A percentile compares a stretch with the other conserved stretches of the same genome.
These are phyloP conservation scores for Nothophoma quercina DNA, from an alignment of 2,329 filamentous ascomycete species.

Conservation along the genomic window DNA sequence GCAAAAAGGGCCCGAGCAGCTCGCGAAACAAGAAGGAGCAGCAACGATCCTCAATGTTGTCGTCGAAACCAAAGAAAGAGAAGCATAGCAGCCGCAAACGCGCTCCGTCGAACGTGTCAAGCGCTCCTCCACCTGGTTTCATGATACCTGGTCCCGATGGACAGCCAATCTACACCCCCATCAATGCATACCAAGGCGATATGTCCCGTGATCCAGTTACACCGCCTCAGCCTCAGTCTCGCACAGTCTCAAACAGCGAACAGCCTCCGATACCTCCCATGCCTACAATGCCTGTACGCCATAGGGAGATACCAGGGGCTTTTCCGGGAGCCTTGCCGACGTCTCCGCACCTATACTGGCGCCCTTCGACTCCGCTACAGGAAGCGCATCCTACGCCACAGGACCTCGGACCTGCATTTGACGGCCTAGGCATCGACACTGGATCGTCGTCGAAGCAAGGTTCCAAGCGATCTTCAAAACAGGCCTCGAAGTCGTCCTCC, in stretches of 20 bases:
- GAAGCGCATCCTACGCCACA: conserved; percentile 28
- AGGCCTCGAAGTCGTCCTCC: no score
- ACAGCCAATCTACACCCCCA: conserved; percentile 54
- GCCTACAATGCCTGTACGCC: conserved; percentile 1
- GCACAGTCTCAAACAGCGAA: conserved; percentile 48
- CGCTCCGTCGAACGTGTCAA: conserved; percentile 33
- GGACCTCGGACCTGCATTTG: conserved; percentile 23
- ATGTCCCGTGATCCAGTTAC: conserved; percentile 41
- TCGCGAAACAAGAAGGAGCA: conserved; percentile 46
- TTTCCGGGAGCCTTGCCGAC: conserved; percentile 48
- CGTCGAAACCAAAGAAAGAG: conserved; percentile 41
- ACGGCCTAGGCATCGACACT: conserved; percentile 17
- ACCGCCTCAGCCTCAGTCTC: conserved; percentile 54
- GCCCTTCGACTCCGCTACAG: conserved; percentile 27
- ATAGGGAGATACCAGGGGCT: conserved; percentile 48
- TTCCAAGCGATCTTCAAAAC: conserved; percentile 5
- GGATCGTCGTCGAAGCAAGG: conserved; percentile 35
- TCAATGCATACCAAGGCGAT: conserved; percentile 52
- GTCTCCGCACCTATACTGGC: conserved; percentile 35
- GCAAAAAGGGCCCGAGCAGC: conserved; percentile 42
- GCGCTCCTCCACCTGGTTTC: conserved; percentile 52
- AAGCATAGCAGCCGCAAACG: conserved; percentile 42
- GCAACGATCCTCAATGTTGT: conserved; percentile 38
- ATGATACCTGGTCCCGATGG: conserved; percentile 59
- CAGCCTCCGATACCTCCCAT: no score